Evolutionary conservation across 306 rosid genomes (phyloP).

Genomic region (Vicia villosa): DNA sequence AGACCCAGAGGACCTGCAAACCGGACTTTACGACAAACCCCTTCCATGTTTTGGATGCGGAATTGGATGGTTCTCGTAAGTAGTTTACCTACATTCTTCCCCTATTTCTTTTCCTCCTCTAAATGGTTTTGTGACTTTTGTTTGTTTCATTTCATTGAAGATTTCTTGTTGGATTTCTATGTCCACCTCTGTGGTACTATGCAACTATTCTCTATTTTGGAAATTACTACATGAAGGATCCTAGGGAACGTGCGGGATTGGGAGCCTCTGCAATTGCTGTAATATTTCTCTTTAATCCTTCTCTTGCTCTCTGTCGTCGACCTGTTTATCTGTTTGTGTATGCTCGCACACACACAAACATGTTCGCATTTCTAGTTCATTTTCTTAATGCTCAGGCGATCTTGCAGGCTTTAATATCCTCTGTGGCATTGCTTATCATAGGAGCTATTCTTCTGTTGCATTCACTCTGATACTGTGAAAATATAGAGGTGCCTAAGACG

Average conservation of each 20-base stretch:
- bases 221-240: slow-evolving; percentile 81
- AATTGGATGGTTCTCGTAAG: slow-evolving; percentile 98
- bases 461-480: slow-evolving; percentile 9
- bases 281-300: slow-evolving; percentile 34
- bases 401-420: slow-evolving; percentile 75
- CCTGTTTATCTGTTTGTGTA: background rate
- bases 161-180: slow-evolving; percentile 77
- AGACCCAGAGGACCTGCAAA: slow-evolving; percentile 76
- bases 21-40: slow-evolving; percentile 78
- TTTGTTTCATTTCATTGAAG: slow-evolving; percentile 48
- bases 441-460: slow-evolving; percentile 47
- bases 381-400: slow-evolving; percentile 27
- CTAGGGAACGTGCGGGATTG: slow-evolving; percentile 94
- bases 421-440: slow-evolving; percentile 51
- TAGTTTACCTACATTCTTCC: slow-evolving; percentile 32
- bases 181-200: slow-evolving; percentile 85
- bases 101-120: slow-evolving; percentile 29
- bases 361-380: background rate
- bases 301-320: background rate
- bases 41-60: slow-evolving; percentile 97
- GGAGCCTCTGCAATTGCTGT: slow-evolving; percentile 97
- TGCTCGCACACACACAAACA: too few relatives aligned
- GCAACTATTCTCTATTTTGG: slow-evolving; percentile 85
- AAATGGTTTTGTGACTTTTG: slow-evolving; percentile 20
- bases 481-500: background rate